Conservation (phyloP, 257 asterid species). For the Linderniella brevidens region DNA sequence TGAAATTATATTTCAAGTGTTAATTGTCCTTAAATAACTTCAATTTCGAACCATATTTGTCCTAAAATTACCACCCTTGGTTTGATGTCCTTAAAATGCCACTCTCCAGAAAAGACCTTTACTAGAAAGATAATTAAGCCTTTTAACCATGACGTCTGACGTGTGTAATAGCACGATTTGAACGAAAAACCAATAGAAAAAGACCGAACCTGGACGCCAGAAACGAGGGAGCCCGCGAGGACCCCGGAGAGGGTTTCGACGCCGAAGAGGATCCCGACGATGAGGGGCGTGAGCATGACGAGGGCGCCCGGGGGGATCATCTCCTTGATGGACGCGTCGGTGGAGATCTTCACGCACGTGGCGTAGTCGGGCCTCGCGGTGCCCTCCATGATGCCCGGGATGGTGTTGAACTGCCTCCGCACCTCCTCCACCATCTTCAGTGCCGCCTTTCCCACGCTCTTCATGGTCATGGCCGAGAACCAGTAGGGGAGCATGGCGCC, state of each 20-base stretch:
- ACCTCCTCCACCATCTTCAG: conserved; percentile 89
- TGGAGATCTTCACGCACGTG: conserved; percentile 5
- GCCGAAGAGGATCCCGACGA: conserved; percentile 4
- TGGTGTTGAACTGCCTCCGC: conserved; percentile 71
- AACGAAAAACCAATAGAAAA: neutral
- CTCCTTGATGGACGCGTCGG: conserved; percentile 5
- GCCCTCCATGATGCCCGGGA: conserved; percentile 79
- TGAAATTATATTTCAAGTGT: too few relatives aligned
- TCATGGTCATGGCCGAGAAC: conserved; percentile 97
- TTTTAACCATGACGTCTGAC: too few relatives aligned
- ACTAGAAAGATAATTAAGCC: too few relatives aligned
- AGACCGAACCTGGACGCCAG: conserved; percentile 1
- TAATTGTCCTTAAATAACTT: too few relatives aligned
- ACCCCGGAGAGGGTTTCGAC: conserved; percentile 3
- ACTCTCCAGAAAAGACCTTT: too few relatives aligned
- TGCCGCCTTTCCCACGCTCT: conserved; percentile 88
- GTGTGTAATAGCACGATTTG: too few relatives aligned
- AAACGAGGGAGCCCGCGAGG: conserved; percentile 1
- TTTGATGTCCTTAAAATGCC: too few relatives aligned
- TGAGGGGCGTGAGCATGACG: conserved; percentile 8
- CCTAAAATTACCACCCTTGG: too few relatives aligned
- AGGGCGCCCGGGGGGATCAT: conserved; percentile 6
- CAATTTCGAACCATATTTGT: too few relatives aligned
- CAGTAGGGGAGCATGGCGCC: conserved; percentile 95
- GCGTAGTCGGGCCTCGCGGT: conserved; percentile 66